Evolutionary conservation across 805 yeast genomes (phyloP), one percentile per base, ranked within the genome.

Genomic region (Lachancea nothofagi): DNA sequence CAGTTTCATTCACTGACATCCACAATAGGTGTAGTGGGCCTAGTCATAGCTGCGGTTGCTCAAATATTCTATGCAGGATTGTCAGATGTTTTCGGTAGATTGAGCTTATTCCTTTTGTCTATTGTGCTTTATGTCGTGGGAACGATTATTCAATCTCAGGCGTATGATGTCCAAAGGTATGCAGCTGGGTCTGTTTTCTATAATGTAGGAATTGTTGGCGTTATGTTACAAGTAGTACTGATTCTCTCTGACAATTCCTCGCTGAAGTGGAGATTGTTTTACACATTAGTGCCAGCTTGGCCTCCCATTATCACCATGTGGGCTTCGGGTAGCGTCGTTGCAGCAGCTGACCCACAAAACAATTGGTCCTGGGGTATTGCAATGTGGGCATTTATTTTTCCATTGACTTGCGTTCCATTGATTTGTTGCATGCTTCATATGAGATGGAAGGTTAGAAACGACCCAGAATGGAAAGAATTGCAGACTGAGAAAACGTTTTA

Each of bases 301-400:
- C 90, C 90, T 2, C 80, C 72, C 50, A 74, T 83, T 51, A 78
- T 83, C 61, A 83, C 80, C 61, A 78, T 89, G 10, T 83, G 93
- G 93, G 70, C 81, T 42, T 62, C 78, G 21, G 89, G 87, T 54
- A 66, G 78, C 49, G 66, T 83, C 33, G 61, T 72, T 12, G 46
- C 57, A 7, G 62, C 62, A 25, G 62, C 62, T 10, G 59, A 59
- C 19, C 62, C 64, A 25, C 3, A 41, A 7, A 37, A 48, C 4
- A 54, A 68, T 25, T 79, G 85, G 80, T 69, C 77, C 8, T 83
- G 89, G 89, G 81, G 80, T 52, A 75, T 81, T 49, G 88, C 82
- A 29, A 81, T 83, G 74, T 83, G 83, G 83, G 87, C 88, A 1
- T 77, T 80, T 50, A 80, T 83, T 46, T 74, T 78, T 69, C 89